Evolutionary conservation across 495 filamentous ascomycete species (phyloP).

Genomic region (Amorphotheca resinae): DNA sequence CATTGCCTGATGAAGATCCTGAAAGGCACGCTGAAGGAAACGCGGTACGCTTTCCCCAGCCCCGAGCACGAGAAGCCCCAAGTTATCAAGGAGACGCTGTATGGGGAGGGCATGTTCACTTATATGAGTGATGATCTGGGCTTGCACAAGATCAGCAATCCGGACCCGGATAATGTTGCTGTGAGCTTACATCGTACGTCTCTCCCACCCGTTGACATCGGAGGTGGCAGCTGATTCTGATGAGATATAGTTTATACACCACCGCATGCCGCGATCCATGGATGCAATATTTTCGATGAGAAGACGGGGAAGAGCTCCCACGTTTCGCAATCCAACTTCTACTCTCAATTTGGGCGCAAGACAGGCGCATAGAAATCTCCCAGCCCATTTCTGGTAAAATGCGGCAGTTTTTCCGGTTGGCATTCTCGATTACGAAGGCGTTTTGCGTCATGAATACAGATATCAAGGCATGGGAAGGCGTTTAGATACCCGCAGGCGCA

Average conservation of each 20-base stretch:
- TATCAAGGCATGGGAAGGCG: no score
- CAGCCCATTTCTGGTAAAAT: no score
- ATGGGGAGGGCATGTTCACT: conserved; percentile 37
- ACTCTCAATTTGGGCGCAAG: conserved; percentile 12
- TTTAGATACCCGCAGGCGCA: no score
- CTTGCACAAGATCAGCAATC: conserved; percentile 70
- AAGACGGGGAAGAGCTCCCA: conserved; percentile 46
- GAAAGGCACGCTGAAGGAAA: conserved; percentile 66
- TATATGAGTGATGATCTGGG: conserved; percentile 87
- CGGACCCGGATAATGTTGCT: conserved; percentile 54
- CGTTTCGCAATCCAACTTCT: conserved; percentile 35
- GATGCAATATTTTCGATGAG: conserved; percentile 58
- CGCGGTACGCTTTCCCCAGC: conserved; percentile 53
- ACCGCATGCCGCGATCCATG: conserved; percentile 66
- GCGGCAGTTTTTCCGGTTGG: no score
- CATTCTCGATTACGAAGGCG: no score
- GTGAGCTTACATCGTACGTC: conserved; percentile 72
- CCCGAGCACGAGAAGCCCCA: conserved; percentile 17
- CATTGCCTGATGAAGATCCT: conserved; percentile 65
- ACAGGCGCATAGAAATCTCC: no score
- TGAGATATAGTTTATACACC: conserved; percentile 64
- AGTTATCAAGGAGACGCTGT: conserved; percentile 14
- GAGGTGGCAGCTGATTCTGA: conserved; percentile 51
- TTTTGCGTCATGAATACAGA: no score
- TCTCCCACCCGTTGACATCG: conserved; percentile 18